Base-by-base conservation (phyloP, 768 basidiomycete species). In the Leccinum boreale region DNA sequence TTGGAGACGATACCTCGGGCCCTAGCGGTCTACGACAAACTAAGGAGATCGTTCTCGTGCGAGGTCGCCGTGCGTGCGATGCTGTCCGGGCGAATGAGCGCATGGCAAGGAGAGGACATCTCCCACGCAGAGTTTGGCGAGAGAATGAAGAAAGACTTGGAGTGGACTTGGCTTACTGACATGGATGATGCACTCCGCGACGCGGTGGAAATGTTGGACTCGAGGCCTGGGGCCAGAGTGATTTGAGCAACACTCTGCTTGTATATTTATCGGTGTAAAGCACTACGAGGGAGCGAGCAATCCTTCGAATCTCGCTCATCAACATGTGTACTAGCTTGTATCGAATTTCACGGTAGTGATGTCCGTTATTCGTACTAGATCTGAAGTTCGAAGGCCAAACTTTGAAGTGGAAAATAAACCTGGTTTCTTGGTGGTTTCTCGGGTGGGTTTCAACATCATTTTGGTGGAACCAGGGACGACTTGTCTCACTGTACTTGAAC, bases 61-160 rank as follows among this genome's bases (percentile, higher is more conserved):
- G 67, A 72, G 17, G 72, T 79, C 60, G 60, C 67, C 63, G 28
- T 68, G 59, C 61, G 67, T 56, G 51, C 73, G 49, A 53, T 61
- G 63, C 0, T 50, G 60, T 58, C 55, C 29, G 63, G 67, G 39
- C 61, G 63, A 49, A n/a, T 66, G 44, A 47, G 8, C 33, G 29
- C 49, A 3, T 58, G 61, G 24, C 69, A 70, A 55, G 55, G 28
- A 6, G 44, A 52, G n/a, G 55, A 61, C 35, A 53, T 65, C 1
- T 72, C 73, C 55, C 69, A 83, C 10, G 62, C 73, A 15, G 64
- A 75, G 47, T 66, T 86, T 3, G 77, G 74, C 6, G 65, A 73
- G 39, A 67, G 67, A 11, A 67, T 87, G 26, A 77, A 75, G 17
- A 75, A 75, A 64, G 80, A 78, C 49, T 86, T 83, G 84, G 80